Percentiles rank a stretch among this genome's conserved stretches.
Conservation (phyloP, 805 yeast genomes). For the Candida patagonica region DNA sequence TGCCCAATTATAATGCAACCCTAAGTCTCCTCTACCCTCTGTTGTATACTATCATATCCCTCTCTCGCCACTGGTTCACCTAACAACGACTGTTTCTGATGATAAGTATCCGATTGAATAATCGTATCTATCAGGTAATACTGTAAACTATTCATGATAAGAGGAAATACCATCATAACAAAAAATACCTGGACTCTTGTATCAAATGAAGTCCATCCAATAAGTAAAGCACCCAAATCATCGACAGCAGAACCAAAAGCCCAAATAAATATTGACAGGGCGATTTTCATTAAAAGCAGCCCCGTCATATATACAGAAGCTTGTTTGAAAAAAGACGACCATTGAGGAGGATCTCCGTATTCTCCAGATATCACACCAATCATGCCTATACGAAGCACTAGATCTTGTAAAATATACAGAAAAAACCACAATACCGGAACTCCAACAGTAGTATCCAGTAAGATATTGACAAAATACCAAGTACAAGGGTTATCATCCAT, state of each 20-base stretch:
- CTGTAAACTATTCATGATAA: conserved; percentile 39
- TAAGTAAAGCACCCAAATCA: conserved; percentile 57
- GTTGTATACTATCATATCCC: too few species aligned
- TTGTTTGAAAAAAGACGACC: conserved; percentile 62
- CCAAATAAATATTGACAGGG: conserved; percentile 46
- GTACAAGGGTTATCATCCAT: conserved; percentile 67
- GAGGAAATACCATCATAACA: conserved; percentile 57
- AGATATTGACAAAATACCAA: conserved; percentile 84
- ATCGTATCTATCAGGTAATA: conserved; percentile 50
- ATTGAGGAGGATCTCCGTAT: conserved; percentile 58
- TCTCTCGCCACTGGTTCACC: too few species aligned
- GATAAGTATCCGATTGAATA: conserved; percentile 35
- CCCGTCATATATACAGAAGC: conserved; percentile 58
- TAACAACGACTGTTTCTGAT: conserved; percentile 1
- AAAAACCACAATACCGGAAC: conserved; percentile 66
- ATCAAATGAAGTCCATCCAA: conserved; percentile 75
- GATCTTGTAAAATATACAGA: conserved; percentile 39
- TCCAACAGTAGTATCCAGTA: conserved; percentile 90
- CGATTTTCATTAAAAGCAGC: conserved; percentile 51
- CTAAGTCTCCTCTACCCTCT: too few species aligned
- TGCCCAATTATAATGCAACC: too few species aligned
- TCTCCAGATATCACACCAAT: conserved; percentile 40
- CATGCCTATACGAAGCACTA: conserved; percentile 37
- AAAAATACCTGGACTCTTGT: conserved; percentile 79
- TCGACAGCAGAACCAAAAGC: conserved; percentile 49